Percentiles rank a stretch among this genome's conserved stretches.
These are phyloP conservation scores for Stephania japonica DNA, from an alignment of 164 flowering plant species.

Conservation along the genomic window DNA sequence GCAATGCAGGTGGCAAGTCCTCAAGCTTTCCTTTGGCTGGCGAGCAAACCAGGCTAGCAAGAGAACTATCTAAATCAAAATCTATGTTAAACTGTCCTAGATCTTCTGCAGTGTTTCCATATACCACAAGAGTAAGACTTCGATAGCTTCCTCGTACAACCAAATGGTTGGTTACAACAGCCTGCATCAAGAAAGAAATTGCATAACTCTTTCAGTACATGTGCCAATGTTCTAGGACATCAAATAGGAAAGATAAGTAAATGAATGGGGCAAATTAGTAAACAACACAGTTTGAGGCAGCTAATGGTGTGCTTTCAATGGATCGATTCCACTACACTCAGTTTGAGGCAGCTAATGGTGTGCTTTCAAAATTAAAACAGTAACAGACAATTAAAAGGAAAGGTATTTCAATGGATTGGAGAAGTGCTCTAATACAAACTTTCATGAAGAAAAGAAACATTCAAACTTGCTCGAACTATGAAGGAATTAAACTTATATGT, in stretches of 20 bases:
- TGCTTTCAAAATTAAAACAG: too few species aligned
- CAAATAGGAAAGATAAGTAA: not conserved
- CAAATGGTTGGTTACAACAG: conserved; percentile 87
- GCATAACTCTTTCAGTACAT: not conserved
- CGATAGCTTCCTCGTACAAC: conserved; percentile 97
- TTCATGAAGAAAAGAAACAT: too few species aligned
- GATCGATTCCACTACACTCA: too few species aligned
- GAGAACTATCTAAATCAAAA: conserved; percentile 78
- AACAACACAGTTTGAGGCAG: too few species aligned
- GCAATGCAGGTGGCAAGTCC: conserved; percentile 79
- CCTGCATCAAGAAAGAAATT: conserved; percentile 44
- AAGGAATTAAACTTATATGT: too few species aligned
- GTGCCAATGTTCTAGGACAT: not conserved
- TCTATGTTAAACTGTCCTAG: conserved; percentile 93
- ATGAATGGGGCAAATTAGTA: not conserved
- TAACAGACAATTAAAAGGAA: too few species aligned
- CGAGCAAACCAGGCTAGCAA: conserved; percentile 60
- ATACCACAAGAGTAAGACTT: conserved; percentile 84
- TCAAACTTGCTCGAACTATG: too few species aligned
- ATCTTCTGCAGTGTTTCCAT: conserved; percentile 96
- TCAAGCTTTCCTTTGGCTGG: conserved; percentile 75
- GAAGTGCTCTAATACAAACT: too few species aligned
- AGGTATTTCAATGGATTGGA: too few species aligned
- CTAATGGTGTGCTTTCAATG: too few species aligned
- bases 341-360: too few species aligned